Evolutionary conservation across 1,284 basidiomycete genomes (phyloP), one percentile per base, ranked within the genome.

Genomic region (Megacollybia platyphylla): DNA sequence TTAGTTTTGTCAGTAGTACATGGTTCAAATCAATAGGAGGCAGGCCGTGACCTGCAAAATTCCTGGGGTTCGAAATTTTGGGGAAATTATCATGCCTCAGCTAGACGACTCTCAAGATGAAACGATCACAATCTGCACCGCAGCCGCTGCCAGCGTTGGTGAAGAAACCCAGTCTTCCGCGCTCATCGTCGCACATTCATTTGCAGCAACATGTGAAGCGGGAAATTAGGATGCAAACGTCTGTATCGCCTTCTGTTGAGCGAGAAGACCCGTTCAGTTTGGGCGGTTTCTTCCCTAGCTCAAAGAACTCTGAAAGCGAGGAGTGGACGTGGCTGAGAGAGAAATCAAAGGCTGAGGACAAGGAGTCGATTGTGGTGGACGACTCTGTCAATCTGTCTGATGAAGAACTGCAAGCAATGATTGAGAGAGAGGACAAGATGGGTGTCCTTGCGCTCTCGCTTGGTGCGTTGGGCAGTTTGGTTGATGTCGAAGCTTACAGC

Each of bases 221-320:
- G 4, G 31, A 34, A 34, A 34, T 34, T 4, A 34, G 31, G 31
- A 11, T 34, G 7, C 31, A 34, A 11, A 11, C 32, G 10, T 29
- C 28, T 36, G 32, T 15, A 15, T 15, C 43, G 17, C 41, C 43
- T 40, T 43, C 42, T 41, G 48, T 42, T 35, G 49, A 49, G 24
- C 43, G 47, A 32, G 64, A 66, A 43, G 70, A 74, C 49, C 66
- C 71, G 5, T 74, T 73, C 58, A 70, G 56, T 51, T 58, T 75
- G 43, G 55, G 56, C 15, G 65, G 64, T 9, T 74, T 75, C 58
- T 73, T 73, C 55, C 71, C 73, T 4, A 52, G 61, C 18, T 51
- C 58, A 27, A 49, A 57, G 27, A 45, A 53, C 26, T 49, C 53
- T 28, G 50, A 53, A 37, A 57, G 57, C 13, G 55, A 58, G 31